Evolutionary conservation across 805 yeast species (phyloP), one percentile per base, ranked within the genome.

Genomic region (Myxozyma nipponensis): DNA sequence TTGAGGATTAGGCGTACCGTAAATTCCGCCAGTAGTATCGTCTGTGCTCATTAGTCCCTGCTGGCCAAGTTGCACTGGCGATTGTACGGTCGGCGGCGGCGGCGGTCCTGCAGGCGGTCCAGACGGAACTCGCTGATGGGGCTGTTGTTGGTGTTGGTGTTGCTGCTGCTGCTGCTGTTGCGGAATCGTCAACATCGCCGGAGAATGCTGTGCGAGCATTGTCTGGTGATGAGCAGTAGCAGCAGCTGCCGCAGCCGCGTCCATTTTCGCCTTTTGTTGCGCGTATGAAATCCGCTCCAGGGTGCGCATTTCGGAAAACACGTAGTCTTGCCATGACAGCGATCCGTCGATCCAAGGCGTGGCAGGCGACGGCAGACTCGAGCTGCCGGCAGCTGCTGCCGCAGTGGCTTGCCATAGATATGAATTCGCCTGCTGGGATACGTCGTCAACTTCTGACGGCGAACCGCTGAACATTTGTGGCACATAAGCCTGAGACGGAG

Each of bases 271-370:
- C 13, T 28, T 28, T 28, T 28, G 32, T 13, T 28, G 32, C 13
- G 32, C 13, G 13, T 28, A 42, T 9, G 48, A 15, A 22, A 43
- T 9, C 18, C 42, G 39, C 26, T 52, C 49, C 28, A 48, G 37
- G n/a, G 43, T 40, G 23, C 36, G 53, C 50, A 48, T 47, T 21
- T 52, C 53, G 10, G 52, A 23, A n/a, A 35, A 45, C 17, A 52
- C 50, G 43, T 52, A 52, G 23, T 44, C 56, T 18, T 48, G 53
- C 56, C 56, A 52, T n/a, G 42, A 38, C 15, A 40, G 42, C 19
- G 46, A 32, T n/a, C 45, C 35, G 36, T 47, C 46, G n/a, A 4
- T 34, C 46, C 35, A 34, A 25, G 22, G 22, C 21, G 24, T 35
- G 15, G 19, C 44, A 4, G 44, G 19, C 21, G 38, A 35, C 19